Evolutionary conservation across 2,329 filamentous ascomycete species (phyloP), one percentile per base, ranked within the genome.

Genomic region (Dothistroma septosporum): DNA sequence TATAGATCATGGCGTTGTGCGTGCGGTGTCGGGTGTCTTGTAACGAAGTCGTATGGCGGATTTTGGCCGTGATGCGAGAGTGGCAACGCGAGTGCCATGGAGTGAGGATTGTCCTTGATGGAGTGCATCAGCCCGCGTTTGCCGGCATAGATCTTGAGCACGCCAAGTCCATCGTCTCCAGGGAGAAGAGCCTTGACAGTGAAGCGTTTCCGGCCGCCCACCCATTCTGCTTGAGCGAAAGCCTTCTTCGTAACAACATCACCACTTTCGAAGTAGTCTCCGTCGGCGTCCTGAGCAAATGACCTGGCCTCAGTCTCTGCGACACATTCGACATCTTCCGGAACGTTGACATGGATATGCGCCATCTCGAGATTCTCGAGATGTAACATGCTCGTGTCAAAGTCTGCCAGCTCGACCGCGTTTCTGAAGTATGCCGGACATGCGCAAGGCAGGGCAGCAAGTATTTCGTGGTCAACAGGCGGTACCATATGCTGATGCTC

Each of bases 1-100:
- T 99, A 99, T 61, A 99, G 87, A 73, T 99, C 94, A 75, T 99
- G 92, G 47, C 93, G 86, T 72, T 96, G 92, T n/a, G 94, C 94
- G 74, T 99, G 94, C 9, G 94, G 94, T 2, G 94, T 99, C 8
- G 95, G 95, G 74, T 99, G 94, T 4, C 94, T 86, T 44, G 88
- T 89, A 50, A 97, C 83, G 75, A 97, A 99, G 61, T 96, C 91
- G 75, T 96, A 99, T 0, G 90, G 85, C 2, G 94, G 94, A 72
- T 99, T 99, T 68, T 93, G 89, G 61, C 94, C 94, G 0, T 86
- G 88, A 75, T 99, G 94, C 41, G 91, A 84, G 55, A 99, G 87
- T 0, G 94, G 93, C n/a, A 99, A 78, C 3, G 92, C 87, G 66
- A 97, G 87, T 0, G 93, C 92, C 57, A 99, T 79, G 2, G 92